Conservation (phyloP, 257 asterid genomes). For the Ajuga chamaepitys region DNA sequence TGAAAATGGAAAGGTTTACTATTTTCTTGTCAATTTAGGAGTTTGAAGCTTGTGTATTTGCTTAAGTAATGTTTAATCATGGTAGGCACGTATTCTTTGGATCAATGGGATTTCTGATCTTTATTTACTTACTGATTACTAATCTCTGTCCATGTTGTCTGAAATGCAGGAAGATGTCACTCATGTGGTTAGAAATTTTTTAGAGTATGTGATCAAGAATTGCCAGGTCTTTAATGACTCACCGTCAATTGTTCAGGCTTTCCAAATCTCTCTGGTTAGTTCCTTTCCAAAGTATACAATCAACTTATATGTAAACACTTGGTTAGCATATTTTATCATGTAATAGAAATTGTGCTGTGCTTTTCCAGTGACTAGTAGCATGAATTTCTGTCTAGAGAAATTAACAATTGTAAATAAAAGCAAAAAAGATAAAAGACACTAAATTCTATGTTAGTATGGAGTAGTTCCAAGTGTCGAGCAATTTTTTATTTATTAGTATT, state of each 20-base stretch:
- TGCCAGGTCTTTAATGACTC: conserved; percentile 52
- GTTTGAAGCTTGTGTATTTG: not conserved
- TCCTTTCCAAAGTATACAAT: conserved; percentile 3
- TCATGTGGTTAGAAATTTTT: conserved; percentile 29
- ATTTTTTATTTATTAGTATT: too few relatives aligned
- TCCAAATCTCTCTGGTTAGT: conserved; percentile 80
- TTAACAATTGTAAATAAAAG: not conserved
- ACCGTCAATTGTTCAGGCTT: conserved; percentile 53
- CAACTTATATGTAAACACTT: not conserved
- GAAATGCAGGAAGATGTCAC: conserved; percentile 61
- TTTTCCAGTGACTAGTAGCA: conserved; percentile 3
- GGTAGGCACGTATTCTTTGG: not conserved
- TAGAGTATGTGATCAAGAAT: conserved; percentile 66
- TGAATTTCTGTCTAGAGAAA: not conserved
- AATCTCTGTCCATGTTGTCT: conserved; percentile 14
- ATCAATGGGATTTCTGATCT: not conserved
- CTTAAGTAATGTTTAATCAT: conserved; percentile 7
- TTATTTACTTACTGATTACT: conserved; percentile 4
- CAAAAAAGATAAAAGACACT: not conserved
- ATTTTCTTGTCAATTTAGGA: not conserved
- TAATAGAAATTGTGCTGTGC: not conserved
- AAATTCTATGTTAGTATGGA: too few relatives aligned
- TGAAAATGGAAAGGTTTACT: not conserved
- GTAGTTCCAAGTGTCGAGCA: too few relatives aligned
- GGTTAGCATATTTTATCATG: not conserved